Percentiles rank a stretch among this genome's conserved stretches.
Conservation (phyloP, 1,284 basidiomycete genomes). For the Cutaneotrichosporon sp. region DNA sequence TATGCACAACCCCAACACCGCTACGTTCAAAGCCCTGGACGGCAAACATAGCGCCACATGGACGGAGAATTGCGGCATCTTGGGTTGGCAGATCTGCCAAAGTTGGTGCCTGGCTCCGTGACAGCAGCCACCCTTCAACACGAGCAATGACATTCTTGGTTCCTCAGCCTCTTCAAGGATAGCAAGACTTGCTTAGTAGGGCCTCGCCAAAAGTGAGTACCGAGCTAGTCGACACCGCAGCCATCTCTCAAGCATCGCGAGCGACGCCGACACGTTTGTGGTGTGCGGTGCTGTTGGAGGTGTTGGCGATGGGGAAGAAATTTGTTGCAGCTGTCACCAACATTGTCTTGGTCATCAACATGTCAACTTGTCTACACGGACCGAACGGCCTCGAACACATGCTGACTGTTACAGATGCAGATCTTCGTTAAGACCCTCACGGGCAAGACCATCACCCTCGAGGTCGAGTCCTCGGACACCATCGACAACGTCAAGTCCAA, state of each 20-base stretch:
- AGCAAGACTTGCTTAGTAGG: conserved; percentile 11
- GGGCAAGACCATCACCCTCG: conserved; percentile 94
- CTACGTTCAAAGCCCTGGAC: background rate
- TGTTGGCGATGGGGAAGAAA: background rate
- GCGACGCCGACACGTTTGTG: background rate
- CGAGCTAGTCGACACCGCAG: background rate
- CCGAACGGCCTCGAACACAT: background rate
- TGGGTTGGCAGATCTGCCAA: background rate
- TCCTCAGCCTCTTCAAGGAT: conserved; percentile 12
- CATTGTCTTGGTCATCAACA: background rate
- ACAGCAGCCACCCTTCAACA: background rate
- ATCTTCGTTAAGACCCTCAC: conserved; percentile 63
- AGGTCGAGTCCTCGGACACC: conserved; percentile 87
- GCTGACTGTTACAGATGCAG: conserved; percentile 14
- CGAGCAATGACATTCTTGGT: background rate
- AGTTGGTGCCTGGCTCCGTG: background rate
- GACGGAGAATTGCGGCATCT: background rate
- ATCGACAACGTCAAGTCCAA: conserved; percentile 98
- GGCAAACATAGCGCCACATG: background rate
- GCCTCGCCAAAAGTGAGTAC: conserved; percentile 7
- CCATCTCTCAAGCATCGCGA: background rate
- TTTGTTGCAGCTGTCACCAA: background rate
- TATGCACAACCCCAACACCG: background rate
- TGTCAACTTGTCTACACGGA: background rate
- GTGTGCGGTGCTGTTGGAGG: background rate